Evolutionary conservation across 202 grass and related monocot genomes (phyloP).

Genomic region (Schoenoplectus tabernaemontani): DNA sequence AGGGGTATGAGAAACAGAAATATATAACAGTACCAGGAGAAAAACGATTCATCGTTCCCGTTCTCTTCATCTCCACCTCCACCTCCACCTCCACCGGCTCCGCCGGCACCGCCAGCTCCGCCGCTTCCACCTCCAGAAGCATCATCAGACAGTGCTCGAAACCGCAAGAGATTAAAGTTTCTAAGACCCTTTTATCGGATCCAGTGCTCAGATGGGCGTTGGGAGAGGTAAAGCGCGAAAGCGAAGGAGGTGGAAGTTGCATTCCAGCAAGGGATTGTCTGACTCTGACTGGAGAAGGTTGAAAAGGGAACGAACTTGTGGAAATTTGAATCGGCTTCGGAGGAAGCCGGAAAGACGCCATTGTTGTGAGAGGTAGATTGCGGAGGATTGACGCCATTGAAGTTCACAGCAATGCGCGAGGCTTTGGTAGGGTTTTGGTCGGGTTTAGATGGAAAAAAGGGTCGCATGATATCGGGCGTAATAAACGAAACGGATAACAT

Average conservation of each 20-base stretch:
- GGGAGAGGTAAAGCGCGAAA: background rate
- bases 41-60: constrained; percentile 29
- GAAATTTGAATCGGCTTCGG: background rate
- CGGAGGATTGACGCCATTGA: constrained; percentile 31
- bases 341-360: background rate
- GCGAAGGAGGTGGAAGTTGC: background rate
- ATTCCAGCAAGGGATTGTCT: background rate
- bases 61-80: background rate
- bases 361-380: constrained; percentile 6
- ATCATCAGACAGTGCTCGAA: constrained; percentile 17
- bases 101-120: background rate
- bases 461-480: background rate
- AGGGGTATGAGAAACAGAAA: too few relatives aligned
- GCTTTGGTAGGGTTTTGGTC: background rate
- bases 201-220: background rate
- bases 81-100: background rate
- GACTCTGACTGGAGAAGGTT: background rate
- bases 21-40: constrained; percentile 25
- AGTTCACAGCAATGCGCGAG: background rate
- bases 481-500: background rate
- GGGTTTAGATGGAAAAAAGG: background rate
- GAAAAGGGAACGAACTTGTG: background rate
- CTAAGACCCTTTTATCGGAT: constrained; percentile 1
- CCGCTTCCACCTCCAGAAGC: constrained; percentile 9
- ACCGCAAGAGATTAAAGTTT: background rate